Evolutionary conservation across 108 stramenopile species (phyloP), one percentile per base, ranked within the genome.

Genomic region (Cyclotella kingstonii): DNA sequence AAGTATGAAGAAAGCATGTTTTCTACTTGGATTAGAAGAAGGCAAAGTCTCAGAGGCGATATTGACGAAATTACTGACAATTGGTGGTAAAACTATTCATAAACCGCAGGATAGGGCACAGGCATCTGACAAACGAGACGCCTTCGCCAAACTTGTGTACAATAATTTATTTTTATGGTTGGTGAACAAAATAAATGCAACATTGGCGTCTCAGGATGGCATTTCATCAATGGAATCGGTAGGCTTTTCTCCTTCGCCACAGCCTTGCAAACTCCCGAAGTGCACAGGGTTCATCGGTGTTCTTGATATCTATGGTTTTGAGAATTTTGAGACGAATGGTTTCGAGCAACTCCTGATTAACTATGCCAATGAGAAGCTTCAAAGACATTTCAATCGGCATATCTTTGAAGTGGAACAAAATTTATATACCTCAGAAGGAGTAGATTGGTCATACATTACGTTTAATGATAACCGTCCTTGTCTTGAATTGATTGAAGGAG

Each of bases 381-480:
- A 97, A 59, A 57, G 88, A 9, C 94, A 97, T 55, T 98, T 98
- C 80, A 98, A 97, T 70, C 71, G 82, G 11, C 93, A 98, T 63
- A 59, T 97, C 6, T 99, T 99, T 77, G 87, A 94, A 72, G 93
- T 97, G 5, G 96, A 97, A 68, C 96, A 95, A 63, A 78, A 84
- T 33, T 73, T 94, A 25, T 98, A 98, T 56, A 59, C 91, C 21
- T 64, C 80, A 6, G 97, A 99, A 67, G 96, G 95, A 56, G 95
- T 99, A 22, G 95, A 96, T 53, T 97, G 96, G 93, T 77, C 91
- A 6, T 94, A 95, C 78, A 98, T 98, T 54, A 83, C 87, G 29
- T 99, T 98, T 83, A 96, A 94, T 62, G 97, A 99, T 83, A 99
- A 99, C 73, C 87, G 89, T 61, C 89, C 94, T 11, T 96, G 95